These are phyloP conservation scores for Elsinoe batatas DNA, from an alignment of 2,329 filamentous ascomycete species.

Conservation along the genomic window DNA sequence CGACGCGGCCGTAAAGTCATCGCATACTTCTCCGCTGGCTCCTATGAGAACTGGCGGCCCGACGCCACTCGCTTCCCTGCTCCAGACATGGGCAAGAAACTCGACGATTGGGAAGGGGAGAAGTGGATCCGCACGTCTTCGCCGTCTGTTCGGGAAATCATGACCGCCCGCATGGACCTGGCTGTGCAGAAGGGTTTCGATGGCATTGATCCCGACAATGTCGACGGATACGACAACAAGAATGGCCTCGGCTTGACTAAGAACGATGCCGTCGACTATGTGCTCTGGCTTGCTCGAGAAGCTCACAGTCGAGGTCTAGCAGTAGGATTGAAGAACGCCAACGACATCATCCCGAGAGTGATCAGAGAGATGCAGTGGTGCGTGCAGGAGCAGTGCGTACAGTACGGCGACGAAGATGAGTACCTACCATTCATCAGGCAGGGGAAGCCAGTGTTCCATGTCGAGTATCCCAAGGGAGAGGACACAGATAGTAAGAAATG, in stretches of 20 bases:
- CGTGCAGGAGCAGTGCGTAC: slow-evolving; percentile 60
- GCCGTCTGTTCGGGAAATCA: slow-evolving; percentile 50
- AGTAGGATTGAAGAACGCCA: slow-evolving; percentile 60
- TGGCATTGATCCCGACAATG: slow-evolving; percentile 28
- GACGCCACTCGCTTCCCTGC: slow-evolving; percentile 48
- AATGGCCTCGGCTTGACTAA: slow-evolving; percentile 51
- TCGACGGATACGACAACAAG: slow-evolving; percentile 35
- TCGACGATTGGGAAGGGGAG: slow-evolving; percentile 59
- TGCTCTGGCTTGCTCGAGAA: slow-evolving; percentile 50
- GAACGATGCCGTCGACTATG: slow-evolving; percentile 47
- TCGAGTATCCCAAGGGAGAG: slow-evolving; percentile 54
- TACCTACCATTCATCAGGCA: slow-evolving; percentile 50
- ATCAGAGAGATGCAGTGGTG: slow-evolving; percentile 50
- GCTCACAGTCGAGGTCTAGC: slow-evolving; percentile 47
- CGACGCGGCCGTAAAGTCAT: slow-evolving; percentile 50
- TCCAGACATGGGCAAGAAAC: slow-evolving; percentile 46
- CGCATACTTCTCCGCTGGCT: slow-evolving; percentile 67
- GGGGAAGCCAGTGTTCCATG: slow-evolving; percentile 61
- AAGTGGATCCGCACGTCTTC: slow-evolving; percentile 56
- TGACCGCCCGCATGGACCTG: slow-evolving; percentile 49
- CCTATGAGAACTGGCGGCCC: slow-evolving; percentile 49
- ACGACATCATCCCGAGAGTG: slow-evolving; percentile 45
- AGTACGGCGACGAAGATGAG: slow-evolving; percentile 49
- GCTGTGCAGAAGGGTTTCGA: slow-evolving; percentile 38
- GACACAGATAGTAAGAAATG: slow-evolving; percentile 1